Evolutionary conservation across 345 rosid genomes (phyloP), one percentile per base, ranked within the genome.

Genomic region (Gossypium ekmanianum): DNA sequence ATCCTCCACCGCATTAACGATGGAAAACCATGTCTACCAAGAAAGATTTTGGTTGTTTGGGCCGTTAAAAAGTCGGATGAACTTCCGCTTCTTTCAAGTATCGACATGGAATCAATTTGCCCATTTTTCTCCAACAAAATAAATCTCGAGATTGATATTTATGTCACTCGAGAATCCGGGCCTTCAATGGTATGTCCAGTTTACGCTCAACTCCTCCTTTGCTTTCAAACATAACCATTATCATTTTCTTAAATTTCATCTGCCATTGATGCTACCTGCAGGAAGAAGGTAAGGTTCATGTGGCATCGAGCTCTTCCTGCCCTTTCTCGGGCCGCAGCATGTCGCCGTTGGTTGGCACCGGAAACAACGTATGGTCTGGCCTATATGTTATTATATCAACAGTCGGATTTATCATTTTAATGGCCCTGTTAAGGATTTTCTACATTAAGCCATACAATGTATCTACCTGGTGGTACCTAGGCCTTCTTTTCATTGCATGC

Each of bases 331-430:
- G 89, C 14, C 69, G 75, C 78, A 73, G 83, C 66, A 91, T 91
- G 94, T 92, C 97, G 0, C 85, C 85, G 54, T 77, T 92, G 73
- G 97, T 90, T 64, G 98, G 97, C 17, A 87, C 94, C 4, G 97
- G 95, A 43, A 84, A 91, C 81, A 83, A 80, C 18, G 70, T 78
- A 61, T 91, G 98, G 97, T 82, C 95, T 7, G 97, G 95, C 52
- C 80, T 89, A 9, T 92, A 94, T 50, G 81, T 90, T 43, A 58
- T 88, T 3, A 52, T 78, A 8, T 87, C 92, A 10, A 86, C 90
- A 1, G 66, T 89, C 22, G 98, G 97, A 9, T 89, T 91, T 72
- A 61, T 84, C 29, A 24, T 82, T 44, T 59, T 80, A 81, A 75
- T 83, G 55, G 80, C 84, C 48, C 57, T 92, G 70, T 16, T 87